A percentile compares a stretch with the other conserved stretches of the same genome.
Evolutionary conservation across 164 flowering plant species (phyloP).

Genomic region (Annona cherimola): DNA sequence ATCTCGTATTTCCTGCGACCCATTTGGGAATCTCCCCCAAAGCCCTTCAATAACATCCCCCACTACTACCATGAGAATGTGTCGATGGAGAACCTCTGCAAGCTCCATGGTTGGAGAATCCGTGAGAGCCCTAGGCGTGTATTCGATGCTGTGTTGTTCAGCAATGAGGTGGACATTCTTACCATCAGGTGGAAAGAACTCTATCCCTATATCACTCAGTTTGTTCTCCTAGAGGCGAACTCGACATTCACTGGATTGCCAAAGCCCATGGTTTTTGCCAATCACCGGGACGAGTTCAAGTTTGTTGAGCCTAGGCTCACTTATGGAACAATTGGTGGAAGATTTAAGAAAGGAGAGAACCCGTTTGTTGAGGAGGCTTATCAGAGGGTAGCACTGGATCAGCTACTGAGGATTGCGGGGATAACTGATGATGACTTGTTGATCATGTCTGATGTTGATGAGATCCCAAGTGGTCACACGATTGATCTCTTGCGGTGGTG

Average conservation of each 20-base stretch:
- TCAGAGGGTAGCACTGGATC: slow-evolving; percentile 85
- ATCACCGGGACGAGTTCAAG: slow-evolving; percentile 48
- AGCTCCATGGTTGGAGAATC: slow-evolving; percentile 81
- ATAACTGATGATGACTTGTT: slow-evolving; percentile 80
- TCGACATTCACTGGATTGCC: slow-evolving; percentile 78
- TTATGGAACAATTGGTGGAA: slow-evolving; percentile 73
- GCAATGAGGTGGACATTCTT: slow-evolving; percentile 75
- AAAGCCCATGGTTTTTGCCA: slow-evolving; percentile 54
- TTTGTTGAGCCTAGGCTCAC: slow-evolving; percentile 64
- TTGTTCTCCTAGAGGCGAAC: slow-evolving; percentile 86
- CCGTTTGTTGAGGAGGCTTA: slow-evolving; percentile 93
- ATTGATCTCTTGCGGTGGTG: slow-evolving; percentile 88
- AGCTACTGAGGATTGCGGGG: slow-evolving; percentile 72
- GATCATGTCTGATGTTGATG: slow-evolving; percentile 96
- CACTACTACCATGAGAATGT: slow-evolving; percentile 81
- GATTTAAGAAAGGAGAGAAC: slow-evolving; percentile 68
- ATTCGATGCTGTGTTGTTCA: slow-evolving; percentile 83
- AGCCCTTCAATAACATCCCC: slow-evolving; percentile 61
- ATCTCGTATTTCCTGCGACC: slow-evolving; percentile 76
- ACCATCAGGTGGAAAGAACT: slow-evolving; percentile 78
- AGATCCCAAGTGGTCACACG: slow-evolving; percentile 85
- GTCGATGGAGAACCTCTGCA: slow-evolving; percentile 76
- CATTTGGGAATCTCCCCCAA: slow-evolving; percentile 86
- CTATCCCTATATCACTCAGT: slow-evolving; percentile 71
- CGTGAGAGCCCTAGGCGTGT: slow-evolving; percentile 84